phyloP scores from a whole-genome alignment of 2,329 filamentous ascomycete genomes.

The Pestalotiopsis sp. region DNA sequence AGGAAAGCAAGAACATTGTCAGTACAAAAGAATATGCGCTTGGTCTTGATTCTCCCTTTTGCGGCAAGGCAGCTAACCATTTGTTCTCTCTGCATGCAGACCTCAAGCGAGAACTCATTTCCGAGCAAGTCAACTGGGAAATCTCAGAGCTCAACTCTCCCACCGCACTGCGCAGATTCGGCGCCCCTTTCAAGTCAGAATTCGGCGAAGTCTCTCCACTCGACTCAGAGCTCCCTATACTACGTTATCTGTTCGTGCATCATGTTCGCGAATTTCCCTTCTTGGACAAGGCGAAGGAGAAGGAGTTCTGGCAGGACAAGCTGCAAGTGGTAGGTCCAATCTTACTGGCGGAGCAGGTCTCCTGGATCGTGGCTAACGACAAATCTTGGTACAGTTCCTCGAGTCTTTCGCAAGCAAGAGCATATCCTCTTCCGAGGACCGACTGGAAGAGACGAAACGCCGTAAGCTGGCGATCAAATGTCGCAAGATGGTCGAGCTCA shows the following conservation, averaged over 20 bases:
- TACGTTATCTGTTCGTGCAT: constrained; percentile 96
- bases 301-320: constrained; percentile 99
- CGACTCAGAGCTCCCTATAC: constrained; percentile 89
- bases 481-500: constrained; percentile 93
- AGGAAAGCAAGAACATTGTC: constrained; percentile 98
- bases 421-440: constrained; percentile 95
- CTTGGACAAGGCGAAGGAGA: constrained; percentile 92
- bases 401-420: constrained; percentile 97
- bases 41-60: constrained; percentile 13
- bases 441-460: constrained; percentile 93
- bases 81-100: constrained; percentile 52
- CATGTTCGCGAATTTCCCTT: constrained; percentile 98
- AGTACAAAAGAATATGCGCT: constrained; percentile 27
- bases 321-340: constrained; percentile 77
- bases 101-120: constrained; percentile 92
- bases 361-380: not conserved
- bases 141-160: constrained; percentile 92
- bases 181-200: constrained; percentile 91
- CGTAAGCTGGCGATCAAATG: constrained; percentile 90
- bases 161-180: constrained; percentile 91
- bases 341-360: not conserved
- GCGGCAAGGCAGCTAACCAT: not conserved
- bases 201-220: constrained; percentile 90
- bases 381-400: constrained; percentile 67
- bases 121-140: constrained; percentile 85